A percentile compares a stretch with the other conserved stretches of the same genome.
These are phyloP conservation scores for Penicillium oxalicum DNA, from an alignment of 2,329 filamentous ascomycete species.

Conservation along the genomic window DNA sequence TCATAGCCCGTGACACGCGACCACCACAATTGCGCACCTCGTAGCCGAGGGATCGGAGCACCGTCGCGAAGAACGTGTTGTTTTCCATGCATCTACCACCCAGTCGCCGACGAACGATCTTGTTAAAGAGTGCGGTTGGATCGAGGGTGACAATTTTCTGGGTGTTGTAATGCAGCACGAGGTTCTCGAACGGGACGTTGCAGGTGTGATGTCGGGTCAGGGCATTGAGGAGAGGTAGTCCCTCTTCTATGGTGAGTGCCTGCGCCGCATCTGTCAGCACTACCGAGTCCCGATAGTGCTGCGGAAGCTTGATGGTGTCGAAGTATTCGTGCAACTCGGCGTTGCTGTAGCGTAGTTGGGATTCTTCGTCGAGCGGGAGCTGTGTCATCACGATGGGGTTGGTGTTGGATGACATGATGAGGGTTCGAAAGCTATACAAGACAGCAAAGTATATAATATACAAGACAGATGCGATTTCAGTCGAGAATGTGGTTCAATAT, in stretches of 20 bases:
- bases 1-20: conserved; percentile 6
- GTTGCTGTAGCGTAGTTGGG: conserved; percentile 5
- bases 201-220: conserved; percentile 13
- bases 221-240: conserved; percentile 10
- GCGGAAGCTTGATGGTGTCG: conserved; percentile 11
- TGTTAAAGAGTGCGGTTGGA: conserved; percentile 43
- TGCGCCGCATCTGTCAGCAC: background rate
- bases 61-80: conserved; percentile 45
- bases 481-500: too few species aligned
- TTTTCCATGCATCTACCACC: conserved; percentile 55
- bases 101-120: conserved; percentile 34
- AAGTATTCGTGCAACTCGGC: conserved; percentile 13
- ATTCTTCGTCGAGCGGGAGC: conserved; percentile 3
- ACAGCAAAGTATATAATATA: too few species aligned
- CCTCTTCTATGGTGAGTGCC: conserved; percentile 7
- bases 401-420: background rate
- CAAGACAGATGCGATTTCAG: too few species aligned
- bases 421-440: too few species aligned
- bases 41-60: conserved; percentile 46
- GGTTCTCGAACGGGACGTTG: conserved; percentile 45
- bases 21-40: conserved; percentile 18
- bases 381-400: conserved; percentile 7
- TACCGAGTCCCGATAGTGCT: conserved; percentile 7
- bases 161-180: conserved; percentile 45
- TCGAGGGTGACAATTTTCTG: conserved; percentile 41